Base-by-base conservation (phyloP, 192 early-diverging fungal genomes). In the Coemansia sp. region DNA sequence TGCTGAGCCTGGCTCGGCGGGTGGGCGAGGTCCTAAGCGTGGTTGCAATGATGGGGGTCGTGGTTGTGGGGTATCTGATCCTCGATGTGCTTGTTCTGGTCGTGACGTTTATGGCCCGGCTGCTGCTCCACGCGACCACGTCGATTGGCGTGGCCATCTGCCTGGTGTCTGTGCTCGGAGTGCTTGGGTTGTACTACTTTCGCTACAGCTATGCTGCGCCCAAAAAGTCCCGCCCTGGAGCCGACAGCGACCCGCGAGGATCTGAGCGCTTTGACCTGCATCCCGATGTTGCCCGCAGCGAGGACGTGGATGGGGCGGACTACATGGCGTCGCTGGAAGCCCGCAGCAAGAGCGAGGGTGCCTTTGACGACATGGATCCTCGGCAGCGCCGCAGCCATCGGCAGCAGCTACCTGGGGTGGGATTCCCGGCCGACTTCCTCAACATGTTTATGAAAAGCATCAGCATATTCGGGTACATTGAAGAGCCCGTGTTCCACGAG, bases 391-490 rank as follows among this genome's bases (percentile, higher is more conserved):
- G 14, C 32, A 5, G 29, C 27, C 39, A 5, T 35, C 47, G 4
- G 27, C n/a, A 30, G 7, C 7, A 20, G 23, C 35, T 9, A 28
- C 36, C 42, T 1, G 56, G 51, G 3, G 28, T 49, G 8, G 70
- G 64, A 16, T 74, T 74, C 33, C 70, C 70, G 18, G 60, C 63
- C 8, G 64, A 74, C 26, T 66, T 74, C 40, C 60, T 74, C n/a
- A 66, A 41, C 48, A 74, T 74, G 70, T 74, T 74, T 44, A 67
- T 74, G 70, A 67, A 74, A 55, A 74, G 70, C 44, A 95, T 94
- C 67, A 91, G 90, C 64, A 87, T 96, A 7, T 98, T 99, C 82
- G 94, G 94, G 0, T 98, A 96, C 60, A 80, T 99, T 10, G 96
- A 99, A 39, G 78, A 90, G 50, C 89, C 89, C 1, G 93, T 99